phyloP scores from a whole-genome alignment of 179 eudicot species.

The Gypsophila paniculata region DNA sequence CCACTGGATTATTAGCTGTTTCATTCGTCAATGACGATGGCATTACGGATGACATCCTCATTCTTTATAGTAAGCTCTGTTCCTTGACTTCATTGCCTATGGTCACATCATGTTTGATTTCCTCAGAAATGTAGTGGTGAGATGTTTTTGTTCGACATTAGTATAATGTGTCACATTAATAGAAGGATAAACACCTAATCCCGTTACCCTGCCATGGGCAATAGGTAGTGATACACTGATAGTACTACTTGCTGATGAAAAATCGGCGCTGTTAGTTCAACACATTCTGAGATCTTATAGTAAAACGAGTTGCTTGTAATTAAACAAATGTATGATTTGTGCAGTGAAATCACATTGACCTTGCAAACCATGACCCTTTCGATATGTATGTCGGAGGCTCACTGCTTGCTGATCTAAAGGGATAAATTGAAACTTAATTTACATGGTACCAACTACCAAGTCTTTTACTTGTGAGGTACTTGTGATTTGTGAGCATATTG shows the following conservation, averaged over 20 bases:
- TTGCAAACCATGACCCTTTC: not conserved
- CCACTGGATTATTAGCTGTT: conserved; percentile 50
- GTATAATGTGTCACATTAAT: too few relatives aligned
- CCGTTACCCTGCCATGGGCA: too few relatives aligned
- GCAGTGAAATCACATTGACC: conserved; percentile 17
- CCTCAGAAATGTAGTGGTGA: too few relatives aligned
- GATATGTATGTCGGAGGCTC: not conserved
- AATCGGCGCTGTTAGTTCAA: too few relatives aligned
- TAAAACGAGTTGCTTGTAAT: not conserved
- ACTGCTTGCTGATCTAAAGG: not conserved
- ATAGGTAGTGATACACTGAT: not conserved
- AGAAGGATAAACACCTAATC: not conserved
- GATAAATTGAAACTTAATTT: not conserved
- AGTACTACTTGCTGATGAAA: too few relatives aligned
- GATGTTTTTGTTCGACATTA: too few relatives aligned
- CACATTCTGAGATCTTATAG: not conserved
- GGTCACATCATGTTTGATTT: too few relatives aligned
- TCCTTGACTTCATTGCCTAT: not conserved
- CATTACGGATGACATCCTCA: conserved; percentile 1
- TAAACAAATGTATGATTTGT: not conserved
- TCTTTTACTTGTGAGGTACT: conserved; percentile 1
- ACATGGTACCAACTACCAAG: not conserved
- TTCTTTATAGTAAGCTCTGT: conserved; percentile 17
- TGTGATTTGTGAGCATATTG: not conserved
- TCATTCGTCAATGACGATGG: conserved; percentile 35